phyloP scores from a whole-genome alignment of 352 stramenopile genomes.

The Aphanomyces euteiches region DNA sequence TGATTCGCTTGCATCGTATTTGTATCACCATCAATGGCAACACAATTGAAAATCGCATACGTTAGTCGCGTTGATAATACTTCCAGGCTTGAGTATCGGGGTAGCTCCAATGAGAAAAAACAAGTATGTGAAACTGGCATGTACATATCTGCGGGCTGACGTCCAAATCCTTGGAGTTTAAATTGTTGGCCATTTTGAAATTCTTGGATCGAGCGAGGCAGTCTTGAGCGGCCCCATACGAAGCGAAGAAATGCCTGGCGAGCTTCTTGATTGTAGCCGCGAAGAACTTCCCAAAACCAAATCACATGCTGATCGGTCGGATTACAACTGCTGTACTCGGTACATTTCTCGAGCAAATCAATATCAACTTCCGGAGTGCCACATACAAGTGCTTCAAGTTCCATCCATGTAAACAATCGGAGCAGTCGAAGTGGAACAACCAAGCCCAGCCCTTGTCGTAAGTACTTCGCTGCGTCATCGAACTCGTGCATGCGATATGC shows the following conservation, averaged over 20 bases:
- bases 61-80: constrained; percentile 76
- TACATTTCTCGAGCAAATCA: constrained; percentile 72
- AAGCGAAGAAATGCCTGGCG: constrained; percentile 87
- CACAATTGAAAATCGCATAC: constrained; percentile 93
- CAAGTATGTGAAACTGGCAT: constrained; percentile 97
- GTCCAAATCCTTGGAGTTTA: constrained; percentile 88
- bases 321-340: constrained; percentile 84
- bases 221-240: constrained; percentile 87
- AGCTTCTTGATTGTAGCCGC: constrained; percentile 76
- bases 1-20: constrained; percentile 77
- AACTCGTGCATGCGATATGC: constrained; percentile 77
- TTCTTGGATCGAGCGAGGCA: constrained; percentile 73
- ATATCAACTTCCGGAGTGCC: constrained; percentile 80
- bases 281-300: constrained; percentile 84
- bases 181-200: constrained; percentile 88
- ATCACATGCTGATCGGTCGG: constrained; percentile 69
- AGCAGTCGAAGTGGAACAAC: constrained; percentile 71
- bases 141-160: constrained; percentile 73
- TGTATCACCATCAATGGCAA: constrained; percentile 88
- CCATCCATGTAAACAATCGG: constrained; percentile 72
- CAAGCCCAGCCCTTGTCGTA: constrained; percentile 65
- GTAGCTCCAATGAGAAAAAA: constrained; percentile 97
- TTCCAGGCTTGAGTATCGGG: constrained; percentile 86
- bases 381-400: constrained; percentile 84
- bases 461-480: constrained; percentile 49